A percentile compares a stretch with the other conserved stretches of the same genome.
Evolutionary conservation across 2,329 filamentous ascomycete genomes (phyloP).

Genomic region (Gyromitra esculenta): DNA sequence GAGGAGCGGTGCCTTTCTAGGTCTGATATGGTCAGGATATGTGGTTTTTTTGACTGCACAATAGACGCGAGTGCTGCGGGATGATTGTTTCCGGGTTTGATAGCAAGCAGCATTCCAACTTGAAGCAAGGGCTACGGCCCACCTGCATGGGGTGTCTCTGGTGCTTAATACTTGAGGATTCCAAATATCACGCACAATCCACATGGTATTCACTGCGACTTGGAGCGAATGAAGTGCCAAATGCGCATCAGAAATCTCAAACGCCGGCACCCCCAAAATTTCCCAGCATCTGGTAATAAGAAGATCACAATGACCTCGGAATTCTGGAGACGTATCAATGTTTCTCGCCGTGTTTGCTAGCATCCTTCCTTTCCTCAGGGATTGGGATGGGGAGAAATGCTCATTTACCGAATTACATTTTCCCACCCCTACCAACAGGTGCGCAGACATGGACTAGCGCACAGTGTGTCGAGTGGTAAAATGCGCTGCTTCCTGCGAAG

Average conservation of each 20-base stretch:
- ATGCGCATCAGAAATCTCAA: slow-evolving; percentile 14
- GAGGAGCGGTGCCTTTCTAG: not conserved
- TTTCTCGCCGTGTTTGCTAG: not conserved
- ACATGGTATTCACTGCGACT: slow-evolving; percentile 11
- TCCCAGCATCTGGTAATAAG: slow-evolving; percentile 9
- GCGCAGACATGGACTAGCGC: slow-evolving; percentile 16
- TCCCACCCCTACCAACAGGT: slow-evolving; percentile 1
- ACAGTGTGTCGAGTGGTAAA: slow-evolving; percentile 7
- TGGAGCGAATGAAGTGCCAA: slow-evolving; percentile 19
- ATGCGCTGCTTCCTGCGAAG: slow-evolving; percentile 13
- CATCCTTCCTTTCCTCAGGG: slow-evolving; percentile 1
- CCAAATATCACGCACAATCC: slow-evolving; percentile 10
- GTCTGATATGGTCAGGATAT: slow-evolving; percentile 12
- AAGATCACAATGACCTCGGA: slow-evolving; percentile 18
- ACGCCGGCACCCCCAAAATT: slow-evolving; percentile 6
- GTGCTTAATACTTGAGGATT: slow-evolving; percentile 20
- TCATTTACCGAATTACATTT: slow-evolving; percentile 21
- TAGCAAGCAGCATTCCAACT: slow-evolving; percentile 10
- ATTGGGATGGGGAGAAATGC: not conserved
- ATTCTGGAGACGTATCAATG: slow-evolving; percentile 15
- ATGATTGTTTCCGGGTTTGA: slow-evolving; percentile 39
- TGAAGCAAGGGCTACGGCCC: slow-evolving; percentile 35
- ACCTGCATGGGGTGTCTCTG: slow-evolving; percentile 4
- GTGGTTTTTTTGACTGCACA: slow-evolving; percentile 15
- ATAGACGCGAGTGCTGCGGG: slow-evolving; percentile 41